Evolutionary conservation across 1,139 yeast species (phyloP), one percentile per base, ranked within the genome.

Genomic region (Yamadazyma friedrichii): DNA sequence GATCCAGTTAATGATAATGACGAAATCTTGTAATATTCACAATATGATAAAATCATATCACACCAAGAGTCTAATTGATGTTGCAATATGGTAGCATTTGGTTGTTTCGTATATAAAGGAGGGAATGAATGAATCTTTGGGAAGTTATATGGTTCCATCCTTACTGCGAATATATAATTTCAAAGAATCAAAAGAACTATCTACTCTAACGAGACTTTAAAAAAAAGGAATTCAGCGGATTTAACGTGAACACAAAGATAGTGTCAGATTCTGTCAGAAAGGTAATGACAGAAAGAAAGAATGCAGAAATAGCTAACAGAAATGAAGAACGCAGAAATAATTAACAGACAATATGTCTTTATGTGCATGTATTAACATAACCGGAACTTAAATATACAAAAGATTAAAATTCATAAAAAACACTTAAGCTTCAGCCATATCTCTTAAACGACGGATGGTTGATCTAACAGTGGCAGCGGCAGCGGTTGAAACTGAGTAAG

Each of bases 401-500:
- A 38, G 44, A 36, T 42, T 36, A 36, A 36, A 40, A 39, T 46
- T 40, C 38, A 41, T 45, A 33, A 43, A 36, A 38, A 55, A 29
- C 36, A 59, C 54, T 66, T 89, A 94, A 71, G 96, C 98, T 80
- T 94, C 98, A 78, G 95, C 97, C 82, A 94, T 76, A 72, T 94
- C 99, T 85, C 99, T 89, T 80, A 94, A 88, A 86, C 99, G 96
- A 84, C 98, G 93, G 81, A 94, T 93, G 76, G 98, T 93, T 58
- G 98, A 91, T 86, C 99, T 91, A 75, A 91, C 98, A 64, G 98
- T 94, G 76, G 97, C 96, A 69, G 98, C 99, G 72, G 98, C 98
- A 69, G 98, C 94, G 64, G 98, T 91, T 68, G 95, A 85, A 58
- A 93, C 93, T 65, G 97, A 83, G 93, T 94, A 94, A 77, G 99